phyloP scores from a whole-genome alignment of 2,329 filamentous ascomycete genomes.

The Tolypocladium paradoxum region DNA sequence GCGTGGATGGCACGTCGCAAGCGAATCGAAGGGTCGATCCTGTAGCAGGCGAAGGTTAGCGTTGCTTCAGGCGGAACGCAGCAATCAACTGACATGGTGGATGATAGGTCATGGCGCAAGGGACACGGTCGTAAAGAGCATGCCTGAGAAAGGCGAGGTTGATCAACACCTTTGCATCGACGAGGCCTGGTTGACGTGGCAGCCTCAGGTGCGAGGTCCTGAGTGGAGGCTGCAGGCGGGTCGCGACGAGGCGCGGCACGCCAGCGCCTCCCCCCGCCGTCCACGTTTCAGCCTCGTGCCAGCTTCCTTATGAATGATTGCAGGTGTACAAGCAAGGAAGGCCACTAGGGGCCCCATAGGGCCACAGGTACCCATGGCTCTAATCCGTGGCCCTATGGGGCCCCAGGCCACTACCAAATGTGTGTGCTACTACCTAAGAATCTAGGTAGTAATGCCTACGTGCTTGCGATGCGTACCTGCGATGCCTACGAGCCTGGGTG shows the following conservation, averaged over 20 bases:
- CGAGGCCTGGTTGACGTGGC: not conserved
- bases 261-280: not conserved
- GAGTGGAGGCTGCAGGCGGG: not conserved
- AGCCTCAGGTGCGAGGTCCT: not conserved
- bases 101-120: not conserved
- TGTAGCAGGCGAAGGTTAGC: conserved; percentile 17
- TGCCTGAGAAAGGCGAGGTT: not conserved
- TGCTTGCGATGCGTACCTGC: no score
- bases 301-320: no score
- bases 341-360: no score
- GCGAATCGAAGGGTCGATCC: conserved; percentile 68
- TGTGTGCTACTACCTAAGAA: no score
- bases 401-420: no score
- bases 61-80: not conserved
- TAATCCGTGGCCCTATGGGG: no score
- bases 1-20: conserved; percentile 72
- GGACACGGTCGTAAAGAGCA: not conserved
- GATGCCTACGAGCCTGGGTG: no score
- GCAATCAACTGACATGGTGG: not conserved
- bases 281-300: not conserved
- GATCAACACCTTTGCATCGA: not conserved
- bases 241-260: not conserved
- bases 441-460: no score
- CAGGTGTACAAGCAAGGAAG: no score
- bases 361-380: no score